These are phyloP conservation scores for Amylostereum chailletii DNA, from an alignment of 1,284 basidiomycete genomes.

Conservation along the genomic window DNA sequence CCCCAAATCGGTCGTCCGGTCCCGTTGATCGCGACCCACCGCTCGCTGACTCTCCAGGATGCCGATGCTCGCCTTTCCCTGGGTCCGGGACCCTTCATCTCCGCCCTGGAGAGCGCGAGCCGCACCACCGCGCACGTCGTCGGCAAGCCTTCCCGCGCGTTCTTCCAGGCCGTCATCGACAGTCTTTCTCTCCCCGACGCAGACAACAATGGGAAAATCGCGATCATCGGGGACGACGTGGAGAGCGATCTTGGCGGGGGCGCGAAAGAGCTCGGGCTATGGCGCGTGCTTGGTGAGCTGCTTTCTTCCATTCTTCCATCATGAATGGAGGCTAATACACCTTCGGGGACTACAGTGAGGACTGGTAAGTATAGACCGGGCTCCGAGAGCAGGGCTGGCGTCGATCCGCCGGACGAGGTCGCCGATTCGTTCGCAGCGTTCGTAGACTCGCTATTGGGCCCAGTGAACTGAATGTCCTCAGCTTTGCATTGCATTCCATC, in stretches of 20 bases:
- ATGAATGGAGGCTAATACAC: conserved; percentile 7
- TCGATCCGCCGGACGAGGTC: conserved; percentile 40
- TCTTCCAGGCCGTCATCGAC: conserved; percentile 51
- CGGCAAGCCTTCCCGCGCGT: conserved; percentile 54
- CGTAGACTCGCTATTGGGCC: conserved; percentile 31
- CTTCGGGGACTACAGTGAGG: conserved; percentile 29
- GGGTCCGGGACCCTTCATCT: conserved; percentile 64
- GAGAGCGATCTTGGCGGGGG: conserved; percentile 58
- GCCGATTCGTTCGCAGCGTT: conserved; percentile 47
- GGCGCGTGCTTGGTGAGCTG: conserved; percentile 50
- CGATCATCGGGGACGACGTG: conserved; percentile 62
- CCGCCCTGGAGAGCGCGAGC: conserved; percentile 50
- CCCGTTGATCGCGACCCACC: conserved; percentile 48
- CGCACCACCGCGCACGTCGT: conserved; percentile 43
- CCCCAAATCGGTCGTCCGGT: conserved; percentile 20
- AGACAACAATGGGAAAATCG: conserved; percentile 29
- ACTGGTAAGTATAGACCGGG: conserved; percentile 58
- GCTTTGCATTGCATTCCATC: not conserved
- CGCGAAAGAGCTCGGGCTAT: conserved; percentile 49
- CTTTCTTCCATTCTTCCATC: conserved; percentile 5
- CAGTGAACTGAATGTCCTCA: too few species aligned
- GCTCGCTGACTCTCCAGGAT: conserved; percentile 38
- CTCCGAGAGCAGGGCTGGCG: conserved; percentile 36
- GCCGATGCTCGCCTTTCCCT: conserved; percentile 43
- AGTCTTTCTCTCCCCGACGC: conserved; percentile 26